phyloP scores from a whole-genome alignment of 1,284 basidiomycete species.

The Pterulicium gracile region DNA sequence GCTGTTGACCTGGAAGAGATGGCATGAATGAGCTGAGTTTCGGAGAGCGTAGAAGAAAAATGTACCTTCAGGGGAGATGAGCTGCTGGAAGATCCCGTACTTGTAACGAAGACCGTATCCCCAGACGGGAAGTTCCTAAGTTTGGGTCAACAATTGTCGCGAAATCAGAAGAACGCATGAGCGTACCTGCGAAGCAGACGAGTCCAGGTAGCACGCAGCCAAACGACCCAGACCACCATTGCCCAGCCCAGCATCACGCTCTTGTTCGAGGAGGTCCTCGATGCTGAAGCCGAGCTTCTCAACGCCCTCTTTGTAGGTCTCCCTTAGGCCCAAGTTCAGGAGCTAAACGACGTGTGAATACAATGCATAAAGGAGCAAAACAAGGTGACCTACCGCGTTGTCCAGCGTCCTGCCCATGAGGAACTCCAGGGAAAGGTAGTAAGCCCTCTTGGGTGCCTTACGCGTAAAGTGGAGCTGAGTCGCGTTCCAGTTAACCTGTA shows the following conservation, averaged over 20 bases:
- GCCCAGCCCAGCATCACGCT: constrained; percentile 84
- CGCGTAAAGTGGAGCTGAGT: constrained; percentile 63
- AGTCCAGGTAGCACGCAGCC: constrained; percentile 89
- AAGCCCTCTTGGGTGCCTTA: constrained; percentile 72
- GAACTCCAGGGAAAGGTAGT: constrained; percentile 87
- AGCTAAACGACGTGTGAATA: constrained; percentile 29
- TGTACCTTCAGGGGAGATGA: constrained; percentile 74
- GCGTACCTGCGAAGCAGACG: constrained; percentile 66
- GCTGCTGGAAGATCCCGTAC: constrained; percentile 92
- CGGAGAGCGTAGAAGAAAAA: constrained; percentile 58
- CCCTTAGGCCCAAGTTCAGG: constrained; percentile 78
- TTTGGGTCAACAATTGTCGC: constrained; percentile 2
- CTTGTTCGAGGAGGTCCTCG: constrained; percentile 77
- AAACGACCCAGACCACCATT: constrained; percentile 87
- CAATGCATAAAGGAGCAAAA: background rate
- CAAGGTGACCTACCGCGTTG: constrained; percentile 40
- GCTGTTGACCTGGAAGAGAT: constrained; percentile 20
- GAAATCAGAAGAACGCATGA: constrained; percentile 1
- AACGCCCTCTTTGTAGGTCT: constrained; percentile 58
- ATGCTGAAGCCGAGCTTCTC: constrained; percentile 76
- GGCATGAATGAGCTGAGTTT: background rate
- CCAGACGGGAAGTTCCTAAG: constrained; percentile 54
- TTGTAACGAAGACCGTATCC: constrained; percentile 84
- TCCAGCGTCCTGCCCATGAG: constrained; percentile 85
- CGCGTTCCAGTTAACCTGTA: constrained; percentile 69